Base-by-base conservation (phyloP, 805 yeast genomes). In the Ogataea saltuana region DNA sequence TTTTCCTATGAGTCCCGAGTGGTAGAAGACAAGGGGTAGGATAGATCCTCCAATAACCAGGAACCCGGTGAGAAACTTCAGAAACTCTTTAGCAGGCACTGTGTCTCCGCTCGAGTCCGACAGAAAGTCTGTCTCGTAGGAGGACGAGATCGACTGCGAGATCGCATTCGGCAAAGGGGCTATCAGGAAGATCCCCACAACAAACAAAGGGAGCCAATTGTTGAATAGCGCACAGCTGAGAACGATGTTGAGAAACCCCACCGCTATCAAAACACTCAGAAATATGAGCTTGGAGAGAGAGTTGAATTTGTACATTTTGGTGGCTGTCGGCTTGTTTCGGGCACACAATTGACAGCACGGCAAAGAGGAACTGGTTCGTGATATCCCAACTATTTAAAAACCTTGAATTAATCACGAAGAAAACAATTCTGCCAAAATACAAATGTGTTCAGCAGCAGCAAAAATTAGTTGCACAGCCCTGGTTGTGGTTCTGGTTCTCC, bases 201-300 rank as follows among this genome's bases (percentile, higher is more conserved):
- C 93, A 33, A 82, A 78, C 51, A 91, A 72, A 34, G 99, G 97
- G 54, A 83, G 80, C 90, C 96, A 93, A 64, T 89, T 90, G 44
- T 85, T 81, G 68, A 76, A 88, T 18, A 93, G 71, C 3, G 91
- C 91, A 54, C 96, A 88, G 41, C 96, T 85, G 29, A 93, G 71
- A 21, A 91, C 84, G 33, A 90, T 93, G 53, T 90, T 74, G 21
- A 91, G 76, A 56, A 91, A 90, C 12, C 99, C 99, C 54, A 88
- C 73, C 2, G 98, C 91, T 32, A 91, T 74, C 32, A 90, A 76
- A 32, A 83, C 70, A 13, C 91, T 79, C 23, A 88, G 76, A 13
- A 82, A 81, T 30, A 88, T 83, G 52, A 88, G 83, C 59, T 81
- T 85, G 36, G 87, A 81, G 48, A 88, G 68, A 12, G 95, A 91